Base-by-base conservation (phyloP, 139 green algal species). In the Tetradesmus obliquus region DNA sequence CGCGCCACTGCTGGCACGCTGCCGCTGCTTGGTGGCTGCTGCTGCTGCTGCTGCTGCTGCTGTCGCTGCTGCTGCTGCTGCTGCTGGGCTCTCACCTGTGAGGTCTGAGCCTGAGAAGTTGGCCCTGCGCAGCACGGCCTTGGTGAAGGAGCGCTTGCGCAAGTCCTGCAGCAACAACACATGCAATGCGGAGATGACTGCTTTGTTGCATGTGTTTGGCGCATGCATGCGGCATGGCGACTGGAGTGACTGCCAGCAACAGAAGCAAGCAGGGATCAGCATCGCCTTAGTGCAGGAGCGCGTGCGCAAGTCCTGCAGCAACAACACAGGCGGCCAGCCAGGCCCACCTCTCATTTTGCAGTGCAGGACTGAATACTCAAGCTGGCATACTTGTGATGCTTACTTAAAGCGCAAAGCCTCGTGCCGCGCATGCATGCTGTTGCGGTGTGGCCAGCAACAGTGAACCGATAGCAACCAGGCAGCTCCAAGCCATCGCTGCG, bases 21-120 rank as follows among this genome's bases (percentile, higher is more conserved):
- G 32, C 32, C 32, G 32, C 32, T 0, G 32, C 32, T 45, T 0
- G 0, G 0, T 45, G 32, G 9, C 66, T 76, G 13, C 66, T 24
- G 5, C 15, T 5, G n/a, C 66, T 24, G 15, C 66, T 76, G 66
- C 66, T 76, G 66, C 62, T 22, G 62, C 62, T 17, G 62, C 72
- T 51, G 20, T n/a, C n/a, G n/a, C 72, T 51, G 20, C 22, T 81
- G 72, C 20, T 53, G 72, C 72, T 81, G 72, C 22, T 8, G 24
- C n/a, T 54, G 24, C 74, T 32, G 0, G 2, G 0, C 51, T 24
- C 88, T 4, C 24, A 93, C 93, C 93, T 84, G 79, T 88, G 74
- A 98, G 82, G 91, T 97, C 96, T 79, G 95, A 83, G 5, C 92
- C 90, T 24, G 90, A 86, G 54, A 98, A 94, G 86, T 97, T 97